Conservation (phyloP, 2,329 filamentous ascomycete genomes). For the Elsinoe australis region DNA sequence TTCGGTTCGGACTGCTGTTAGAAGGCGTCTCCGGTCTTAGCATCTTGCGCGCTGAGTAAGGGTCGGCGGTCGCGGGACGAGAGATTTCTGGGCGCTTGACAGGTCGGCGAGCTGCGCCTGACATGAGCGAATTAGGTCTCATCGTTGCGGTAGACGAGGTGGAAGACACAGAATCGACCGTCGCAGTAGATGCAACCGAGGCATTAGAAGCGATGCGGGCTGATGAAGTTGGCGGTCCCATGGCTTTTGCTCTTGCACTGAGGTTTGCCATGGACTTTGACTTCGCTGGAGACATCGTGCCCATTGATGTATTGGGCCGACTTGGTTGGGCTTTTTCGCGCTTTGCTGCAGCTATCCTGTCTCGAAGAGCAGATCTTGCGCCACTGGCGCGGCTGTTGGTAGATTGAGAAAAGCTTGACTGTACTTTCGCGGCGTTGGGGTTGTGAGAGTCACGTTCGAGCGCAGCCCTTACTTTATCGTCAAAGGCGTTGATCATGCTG, state of each 20-base stretch:
- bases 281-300: constrained; percentile 43
- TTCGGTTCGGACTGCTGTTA: constrained; percentile 39
- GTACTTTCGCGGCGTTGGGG: constrained; percentile 54
- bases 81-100: constrained; percentile 35
- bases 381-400: constrained; percentile 25
- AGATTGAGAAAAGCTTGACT: constrained; percentile 35
- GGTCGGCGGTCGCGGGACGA: constrained; percentile 49
- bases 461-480: constrained; percentile 68
- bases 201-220: constrained; percentile 25
- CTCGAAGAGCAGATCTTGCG: constrained; percentile 60
- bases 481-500: constrained; percentile 71
- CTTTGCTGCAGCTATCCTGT: constrained; percentile 70
- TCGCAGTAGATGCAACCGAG: constrained; percentile 27
- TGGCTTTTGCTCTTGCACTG: constrained; percentile 16
- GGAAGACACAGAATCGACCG: constrained; percentile 26
- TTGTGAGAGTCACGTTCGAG: constrained; percentile 80
- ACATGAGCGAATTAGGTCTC: constrained; percentile 43
- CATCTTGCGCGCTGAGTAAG: constrained; percentile 38
- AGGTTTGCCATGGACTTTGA: constrained; percentile 25
- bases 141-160: constrained; percentile 27
- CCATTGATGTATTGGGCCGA: constrained; percentile 52
- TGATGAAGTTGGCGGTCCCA: constrained; percentile 15
- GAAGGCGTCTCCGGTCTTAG: constrained; percentile 40
- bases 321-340: constrained; percentile 51
- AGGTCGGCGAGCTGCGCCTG: constrained; percentile 52